Evolutionary conservation across 345 rosid species (phyloP).

Genomic region (Salix arbutifolia): DNA sequence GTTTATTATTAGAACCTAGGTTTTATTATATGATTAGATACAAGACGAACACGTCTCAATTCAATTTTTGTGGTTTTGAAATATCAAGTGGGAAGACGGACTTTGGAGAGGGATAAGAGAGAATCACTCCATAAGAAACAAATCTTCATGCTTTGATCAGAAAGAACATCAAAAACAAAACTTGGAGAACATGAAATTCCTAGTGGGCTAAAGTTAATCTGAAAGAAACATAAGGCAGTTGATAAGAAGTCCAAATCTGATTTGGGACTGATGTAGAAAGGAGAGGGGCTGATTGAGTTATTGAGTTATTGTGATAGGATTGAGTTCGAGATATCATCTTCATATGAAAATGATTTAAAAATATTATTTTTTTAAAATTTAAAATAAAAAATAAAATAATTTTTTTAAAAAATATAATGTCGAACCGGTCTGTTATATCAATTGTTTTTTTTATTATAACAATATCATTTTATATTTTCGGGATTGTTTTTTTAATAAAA

Average conservation of each 20-base stretch:
- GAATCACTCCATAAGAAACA: constrained; percentile 6
- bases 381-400: too few species aligned
- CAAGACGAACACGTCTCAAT: background rate
- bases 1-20: background rate
- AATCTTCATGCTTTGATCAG: background rate
- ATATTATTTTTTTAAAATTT: fast-evolving
- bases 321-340: too few species aligned
- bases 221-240: background rate
- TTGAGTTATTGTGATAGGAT: too few species aligned
- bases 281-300: too few species aligned
- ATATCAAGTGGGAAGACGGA: constrained; percentile 17
- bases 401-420: too few species aligned
- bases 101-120: background rate
- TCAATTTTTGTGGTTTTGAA: background rate
- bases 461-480: too few species aligned
- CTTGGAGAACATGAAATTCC: background rate
- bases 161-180: background rate
- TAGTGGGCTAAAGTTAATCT: background rate
- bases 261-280: too few species aligned
- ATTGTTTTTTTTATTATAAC: too few species aligned
- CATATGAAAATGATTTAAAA: too few species aligned
- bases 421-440: fast-evolving
- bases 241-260: background rate
- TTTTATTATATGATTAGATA: background rate
- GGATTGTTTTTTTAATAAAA: too few species aligned